Conservation (phyloP, 441 rosid genomes). For the Populus hybrid region DNA sequence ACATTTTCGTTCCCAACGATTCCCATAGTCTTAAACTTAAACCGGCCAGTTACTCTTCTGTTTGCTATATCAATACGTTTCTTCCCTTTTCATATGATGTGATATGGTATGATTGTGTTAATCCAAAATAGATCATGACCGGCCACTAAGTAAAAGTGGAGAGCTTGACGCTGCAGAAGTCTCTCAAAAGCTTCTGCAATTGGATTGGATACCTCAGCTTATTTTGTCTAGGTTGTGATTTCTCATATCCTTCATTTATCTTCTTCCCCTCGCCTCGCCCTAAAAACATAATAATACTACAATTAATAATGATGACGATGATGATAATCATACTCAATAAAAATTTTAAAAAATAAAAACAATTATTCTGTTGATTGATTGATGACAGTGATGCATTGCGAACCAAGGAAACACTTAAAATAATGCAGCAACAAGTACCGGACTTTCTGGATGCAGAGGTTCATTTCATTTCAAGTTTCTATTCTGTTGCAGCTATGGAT, state of each 20-base stretch:
- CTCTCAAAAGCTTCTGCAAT: conserved; percentile 55
- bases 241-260: background rate
- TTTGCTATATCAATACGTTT: background rate
- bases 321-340: background rate
- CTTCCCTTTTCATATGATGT: background rate
- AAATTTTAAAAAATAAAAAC: too few species aligned
- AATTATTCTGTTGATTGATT: background rate
- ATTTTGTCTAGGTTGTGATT: conserved; percentile 58
- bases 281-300: background rate
- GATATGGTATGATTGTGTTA: background rate
- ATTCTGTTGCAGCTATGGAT: conserved; percentile 93
- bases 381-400: conserved; percentile 68
- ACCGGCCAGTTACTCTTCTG: background rate
- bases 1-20: background rate
- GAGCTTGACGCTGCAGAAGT: conserved; percentile 59
- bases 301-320: background rate
- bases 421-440: conserved; percentile 79
- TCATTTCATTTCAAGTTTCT: conserved; percentile 84
- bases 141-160: conserved; percentile 72
- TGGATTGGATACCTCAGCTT: conserved; percentile 90
- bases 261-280: background rate
- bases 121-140: conserved; percentile 64
- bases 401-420: conserved; percentile 65
- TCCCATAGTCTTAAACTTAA: background rate
- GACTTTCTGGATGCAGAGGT: conserved; percentile 66